Base-by-base conservation (phyloP, 2,329 filamentous ascomycete genomes). In the Claviceps purpurea region DNA sequence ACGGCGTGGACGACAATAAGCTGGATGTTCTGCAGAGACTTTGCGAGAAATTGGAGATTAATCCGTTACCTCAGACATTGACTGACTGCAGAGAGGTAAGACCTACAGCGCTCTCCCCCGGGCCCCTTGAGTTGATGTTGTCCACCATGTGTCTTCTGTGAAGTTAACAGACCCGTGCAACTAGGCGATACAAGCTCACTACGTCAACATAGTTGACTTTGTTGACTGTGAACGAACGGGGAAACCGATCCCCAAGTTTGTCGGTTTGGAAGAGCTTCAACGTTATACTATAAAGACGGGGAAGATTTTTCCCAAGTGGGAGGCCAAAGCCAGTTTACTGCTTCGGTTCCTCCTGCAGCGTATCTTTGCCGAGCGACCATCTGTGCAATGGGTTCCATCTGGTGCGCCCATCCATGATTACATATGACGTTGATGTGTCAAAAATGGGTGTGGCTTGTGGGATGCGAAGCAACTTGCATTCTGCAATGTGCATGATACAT, bases 201-300 rank as follows among this genome's bases (percentile, higher is more conserved):
- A 52, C 5, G 51, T 52, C 20, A 52, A 52, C 20, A 52, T 52
- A 11, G 42, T 52, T 13, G 51, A 52, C 39, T 52, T 52, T 50
- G 14, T 52, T 3, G 51, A 52, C 20, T 50, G 40, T 4, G 47
- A 50, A 37, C 47, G 51, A n/a, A 52, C 51, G 13, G 51, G 51
- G 3, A 10, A 18, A 1, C 47, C 51, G 5, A 16, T 52, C 0
- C 42, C 4, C 24, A 37, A 16, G 13, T 52, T 52, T 37, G 3
- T 5, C 8, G 14, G 3, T 11, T 10, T 34, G 16, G 3, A 2
- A 5, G 10, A 46, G 24, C 47, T 52, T 13, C 46, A 16, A 10
- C 0, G 5, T 3, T 50, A 52, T 13, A 50, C 51, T 11, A 6
- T 13, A 6, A 0, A 2, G 3, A 8, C 11, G 1, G 1, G 2